Conservation (phyloP, 768 basidiomycete species). For the Hericium coralloides region DNA sequence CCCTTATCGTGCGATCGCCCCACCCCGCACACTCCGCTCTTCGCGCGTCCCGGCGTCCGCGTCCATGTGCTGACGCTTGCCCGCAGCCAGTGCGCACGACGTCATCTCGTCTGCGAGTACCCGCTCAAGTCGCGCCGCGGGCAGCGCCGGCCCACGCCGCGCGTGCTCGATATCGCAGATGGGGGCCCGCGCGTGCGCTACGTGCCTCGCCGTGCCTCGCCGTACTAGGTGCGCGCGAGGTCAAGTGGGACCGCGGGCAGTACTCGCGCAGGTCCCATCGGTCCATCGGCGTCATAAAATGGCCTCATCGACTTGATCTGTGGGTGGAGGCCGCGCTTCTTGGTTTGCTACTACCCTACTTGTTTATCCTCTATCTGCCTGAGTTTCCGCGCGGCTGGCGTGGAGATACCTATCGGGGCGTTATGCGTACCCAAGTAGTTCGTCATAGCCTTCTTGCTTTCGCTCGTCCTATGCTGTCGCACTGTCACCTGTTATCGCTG, state of each 20-base stretch:
- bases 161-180: neutral
- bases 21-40: neutral
- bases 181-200: neutral
- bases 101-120: conserved; percentile 9
- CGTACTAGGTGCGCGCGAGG: neutral
- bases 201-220: conserved; percentile 2
- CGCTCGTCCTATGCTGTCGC: neutral
- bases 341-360: too few relatives aligned
- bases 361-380: too few relatives aligned
- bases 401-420: neutral
- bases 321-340: too few relatives aligned
- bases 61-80: neutral
- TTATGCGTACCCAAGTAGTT: neutral
- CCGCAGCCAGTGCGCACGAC: conserved; percentile 13
- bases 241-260: too few relatives aligned
- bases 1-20: conserved; percentile 1
- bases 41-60: conserved; percentile 4
- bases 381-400: neutral
- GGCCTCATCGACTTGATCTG: too few relatives aligned
- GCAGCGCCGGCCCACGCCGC: conserved; percentile 11
- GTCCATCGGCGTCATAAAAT: too few relatives aligned
- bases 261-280: too few relatives aligned
- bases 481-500: neutral
- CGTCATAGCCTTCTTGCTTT: neutral
- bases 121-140: conserved; percentile 18